Evolutionary conservation across 176 grass and related monocot species (phyloP), one percentile per base, ranked within the genome.

Genomic region (Calamus simplicifolius): DNA sequence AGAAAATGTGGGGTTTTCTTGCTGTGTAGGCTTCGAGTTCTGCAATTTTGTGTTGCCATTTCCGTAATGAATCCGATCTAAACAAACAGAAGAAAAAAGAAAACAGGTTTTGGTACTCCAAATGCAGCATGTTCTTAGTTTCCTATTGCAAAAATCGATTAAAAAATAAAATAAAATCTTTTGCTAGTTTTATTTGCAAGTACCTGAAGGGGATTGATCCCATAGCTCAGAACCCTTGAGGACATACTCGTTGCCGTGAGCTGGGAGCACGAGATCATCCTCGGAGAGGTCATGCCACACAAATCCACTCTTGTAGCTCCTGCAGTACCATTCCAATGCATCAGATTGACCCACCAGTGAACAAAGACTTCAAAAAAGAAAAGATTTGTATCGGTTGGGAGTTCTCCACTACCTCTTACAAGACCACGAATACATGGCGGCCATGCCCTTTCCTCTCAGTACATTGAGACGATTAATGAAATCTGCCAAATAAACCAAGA

Each of bases 251-350:
- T 86, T 77, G 21, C 80, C 93, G 19, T 80, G 75, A 15, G 93
- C 84, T 17, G 87, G 84, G 59, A 89, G 64, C 19, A 98, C 73
- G 16, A 85, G 93, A 67, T 98, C 93, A 12, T 98, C 87, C 64
- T 83, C 78, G 2, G 73, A 69, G 50, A 98, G 83, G 66, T 98
- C 93, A 14, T 98, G 93, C 93, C 93, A 98, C 55, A 98, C 93
- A 58, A 98, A 98, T 18, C 93, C 93, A 12, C 83, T 92, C 84
- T 98, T 98, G 81, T 98, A 92, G 68, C 84, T 85, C 87, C 91
- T 95, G 83, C 51, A 56, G 67, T 50, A 49, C 51, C n/a, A 18
- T 28, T 38, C 27, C 61, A 50, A 53, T 52, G 57, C 23, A 57
- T 25, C 3, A 55, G 51, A 16, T 35, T 31, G 16, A 23, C 21